A percentile compares a stretch with the other conserved stretches of the same genome.
phyloP scores from a whole-genome alignment of 495 filamentous ascomycete species.

The Penicillium parvum region DNA sequence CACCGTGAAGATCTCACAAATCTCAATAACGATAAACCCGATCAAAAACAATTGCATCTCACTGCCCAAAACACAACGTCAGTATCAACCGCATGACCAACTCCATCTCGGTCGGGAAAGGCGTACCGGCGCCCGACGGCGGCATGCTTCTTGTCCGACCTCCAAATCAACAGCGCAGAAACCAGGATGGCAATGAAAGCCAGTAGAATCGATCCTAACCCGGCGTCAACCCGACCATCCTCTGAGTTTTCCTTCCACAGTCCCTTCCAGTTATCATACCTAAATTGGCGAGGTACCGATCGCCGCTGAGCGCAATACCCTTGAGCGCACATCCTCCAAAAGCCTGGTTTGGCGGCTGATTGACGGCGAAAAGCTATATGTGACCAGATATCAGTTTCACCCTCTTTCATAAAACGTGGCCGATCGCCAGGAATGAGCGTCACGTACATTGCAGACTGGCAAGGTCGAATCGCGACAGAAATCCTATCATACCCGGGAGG shows the following conservation, averaged over 20 bases:
- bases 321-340: slow-evolving; percentile 65
- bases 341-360: slow-evolving; percentile 45
- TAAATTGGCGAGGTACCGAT: slow-evolving; percentile 70
- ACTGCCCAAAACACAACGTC: slow-evolving; percentile 40
- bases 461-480: slow-evolving; percentile 97
- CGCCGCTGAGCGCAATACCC: slow-evolving; percentile 66
- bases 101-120: background rate
- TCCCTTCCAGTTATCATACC: slow-evolving; percentile 51
- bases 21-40: slow-evolving; percentile 81
- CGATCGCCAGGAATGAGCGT: too few species aligned
- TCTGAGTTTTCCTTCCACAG: background rate
- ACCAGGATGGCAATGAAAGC: slow-evolving; percentile 70
- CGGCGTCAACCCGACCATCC: slow-evolving; percentile 9
- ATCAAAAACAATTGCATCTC: slow-evolving; percentile 94
- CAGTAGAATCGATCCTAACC: slow-evolving; percentile 82
- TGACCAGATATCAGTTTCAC: slow-evolving; percentile 1
- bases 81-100: background rate
- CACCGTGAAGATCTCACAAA: slow-evolving; percentile 95
- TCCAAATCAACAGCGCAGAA: slow-evolving; percentile 61
- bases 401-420: too few species aligned
- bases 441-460: slow-evolving; percentile 92
- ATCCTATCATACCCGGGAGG: slow-evolving; percentile 49
- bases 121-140: slow-evolving; percentile 87
- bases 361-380: slow-evolving; percentile 47
- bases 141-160: slow-evolving; percentile 88